phyloP scores from a whole-genome alignment of 768 basidiomycete species.

The Dentipellis fragilis region DNA sequence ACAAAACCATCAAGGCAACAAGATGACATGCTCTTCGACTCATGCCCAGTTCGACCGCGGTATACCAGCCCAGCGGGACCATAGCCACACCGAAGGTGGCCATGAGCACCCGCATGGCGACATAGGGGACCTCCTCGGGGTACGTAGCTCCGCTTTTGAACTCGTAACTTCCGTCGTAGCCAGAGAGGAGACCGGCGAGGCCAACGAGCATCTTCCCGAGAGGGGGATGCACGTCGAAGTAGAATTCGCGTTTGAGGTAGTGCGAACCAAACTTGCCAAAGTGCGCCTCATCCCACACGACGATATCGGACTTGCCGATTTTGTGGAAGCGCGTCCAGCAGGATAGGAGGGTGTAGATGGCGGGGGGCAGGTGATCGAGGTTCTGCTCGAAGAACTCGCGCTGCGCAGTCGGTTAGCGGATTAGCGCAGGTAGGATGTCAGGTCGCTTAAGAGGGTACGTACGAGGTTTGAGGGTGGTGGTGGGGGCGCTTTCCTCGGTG shows the following conservation, averaged over 20 bases:
- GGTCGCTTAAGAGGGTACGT: constrained; percentile 8
- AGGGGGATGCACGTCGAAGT: constrained; percentile 98
- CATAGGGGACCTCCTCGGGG: constrained; percentile 78
- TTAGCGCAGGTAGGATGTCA: background rate
- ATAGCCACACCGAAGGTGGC: constrained; percentile 91
- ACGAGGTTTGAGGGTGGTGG: constrained; percentile 50
- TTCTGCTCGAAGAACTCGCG: constrained; percentile 74
- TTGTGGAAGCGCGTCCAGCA: constrained; percentile 93
- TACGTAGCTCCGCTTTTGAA: constrained; percentile 90
- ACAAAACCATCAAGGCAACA: constrained; percentile 87
- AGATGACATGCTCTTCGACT: constrained; percentile 83
- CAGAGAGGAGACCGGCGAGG: constrained; percentile 80
- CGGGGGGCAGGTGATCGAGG: constrained; percentile 65
- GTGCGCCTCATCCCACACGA: constrained; percentile 99
- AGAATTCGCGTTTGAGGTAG: constrained; percentile 97
- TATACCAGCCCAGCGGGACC: constrained; percentile 96
- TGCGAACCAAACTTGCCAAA: constrained; percentile 99
- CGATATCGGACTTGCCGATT: constrained; percentile 76
- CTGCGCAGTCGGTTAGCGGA: constrained; percentile 24
- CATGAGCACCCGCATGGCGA: constrained; percentile 91
- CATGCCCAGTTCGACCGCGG: constrained; percentile 90
- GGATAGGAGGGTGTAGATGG: constrained; percentile 84
- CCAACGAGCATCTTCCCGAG: constrained; percentile 99
- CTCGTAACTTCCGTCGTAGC: constrained; percentile 87
- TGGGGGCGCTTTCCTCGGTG: constrained; percentile 41